A percentile compares a stretch with the other conserved stretches of the same genome.
phyloP scores from a whole-genome alignment of 2,329 filamentous ascomycete species.

The Xylariomycetidae sp. region DNA sequence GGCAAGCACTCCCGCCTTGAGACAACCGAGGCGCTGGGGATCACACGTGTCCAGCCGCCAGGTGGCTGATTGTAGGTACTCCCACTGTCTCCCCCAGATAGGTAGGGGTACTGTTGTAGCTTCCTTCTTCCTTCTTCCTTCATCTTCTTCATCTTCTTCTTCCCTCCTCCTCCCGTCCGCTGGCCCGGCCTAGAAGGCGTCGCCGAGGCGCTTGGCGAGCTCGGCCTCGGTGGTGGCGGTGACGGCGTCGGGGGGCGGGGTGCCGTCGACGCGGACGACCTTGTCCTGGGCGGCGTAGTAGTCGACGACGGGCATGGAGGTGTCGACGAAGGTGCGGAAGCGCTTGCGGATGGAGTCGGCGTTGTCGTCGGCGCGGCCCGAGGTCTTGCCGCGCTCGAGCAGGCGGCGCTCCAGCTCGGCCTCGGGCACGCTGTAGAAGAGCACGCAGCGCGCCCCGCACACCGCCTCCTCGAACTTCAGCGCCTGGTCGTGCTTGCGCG shows the following conservation, averaged over 20 bases:
- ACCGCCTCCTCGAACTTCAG: constrained; percentile 88
- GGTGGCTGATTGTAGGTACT: neutral
- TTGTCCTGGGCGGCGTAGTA: constrained; percentile 70
- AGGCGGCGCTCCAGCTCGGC: constrained; percentile 78
- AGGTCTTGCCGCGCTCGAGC: constrained; percentile 86
- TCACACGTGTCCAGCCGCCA: neutral
- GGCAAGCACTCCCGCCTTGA: too few relatives aligned
- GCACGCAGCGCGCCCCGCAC: constrained; percentile 73
- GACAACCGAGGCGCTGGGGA: too few relatives aligned
- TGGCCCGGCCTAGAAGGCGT: constrained; percentile 24
- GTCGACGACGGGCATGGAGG: constrained; percentile 94
- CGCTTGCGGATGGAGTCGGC: constrained; percentile 93
- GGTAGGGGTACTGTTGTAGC: neutral
- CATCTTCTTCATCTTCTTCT: neutral
- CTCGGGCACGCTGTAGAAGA: constrained; percentile 95
- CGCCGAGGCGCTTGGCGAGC: constrained; percentile 43
- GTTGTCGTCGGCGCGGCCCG: constrained; percentile 88
- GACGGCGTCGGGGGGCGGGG: constrained; percentile 57
- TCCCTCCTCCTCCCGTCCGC: neutral
- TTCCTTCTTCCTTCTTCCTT: neutral
- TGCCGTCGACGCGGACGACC: constrained; percentile 76
- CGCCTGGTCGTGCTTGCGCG: constrained; percentile 95
- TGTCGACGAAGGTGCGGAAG: constrained; percentile 89
- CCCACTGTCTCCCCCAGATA: neutral
- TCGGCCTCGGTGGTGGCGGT: constrained; percentile 46